phyloP scores from a whole-genome alignment of 176 grass and related monocot genomes.

The Canna indica region DNA sequence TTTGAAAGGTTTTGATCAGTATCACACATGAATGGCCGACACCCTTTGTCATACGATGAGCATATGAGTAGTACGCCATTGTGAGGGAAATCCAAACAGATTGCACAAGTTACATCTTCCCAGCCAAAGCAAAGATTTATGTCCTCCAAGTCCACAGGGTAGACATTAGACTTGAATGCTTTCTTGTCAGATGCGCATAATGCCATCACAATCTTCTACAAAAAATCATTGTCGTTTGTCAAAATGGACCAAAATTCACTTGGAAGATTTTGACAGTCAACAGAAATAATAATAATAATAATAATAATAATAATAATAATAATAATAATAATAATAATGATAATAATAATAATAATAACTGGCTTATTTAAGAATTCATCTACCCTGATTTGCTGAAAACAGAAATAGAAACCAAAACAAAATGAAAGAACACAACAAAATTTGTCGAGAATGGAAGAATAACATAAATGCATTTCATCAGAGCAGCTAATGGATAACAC shows the following conservation, averaged over 20 bases:
- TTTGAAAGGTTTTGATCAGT: slow-evolving; percentile 88
- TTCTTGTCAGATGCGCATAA: slow-evolving; percentile 37
- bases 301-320: neutral
- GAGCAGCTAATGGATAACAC: neutral
- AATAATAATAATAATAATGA: neutral
- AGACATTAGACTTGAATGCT: slow-evolving; percentile 29
- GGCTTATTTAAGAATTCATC: neutral
- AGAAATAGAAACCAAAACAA: neutral
- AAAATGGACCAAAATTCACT: neutral
- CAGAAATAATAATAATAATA: neutral
- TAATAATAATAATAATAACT: neutral
- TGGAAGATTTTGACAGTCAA: neutral
- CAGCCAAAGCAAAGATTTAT: slow-evolving; percentile 44
- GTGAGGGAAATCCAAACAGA: slow-evolving; percentile 86
- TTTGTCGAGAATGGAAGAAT: neutral
- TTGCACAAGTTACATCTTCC: slow-evolving; percentile 85
- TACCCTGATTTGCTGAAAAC: neutral
- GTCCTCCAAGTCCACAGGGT: slow-evolving; percentile 34
- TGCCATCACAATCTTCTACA: slow-evolving; percentile 24
- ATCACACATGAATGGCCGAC: slow-evolving; percentile 84
- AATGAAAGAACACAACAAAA: neutral
- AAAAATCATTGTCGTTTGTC: slow-evolving; percentile 5
- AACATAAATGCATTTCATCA: neutral
- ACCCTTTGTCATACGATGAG: slow-evolving; percentile 74
- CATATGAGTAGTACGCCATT: slow-evolving; percentile 75